Conservation (phyloP, 352 stramenopile species). For the Phytophthora pluvialis region DNA sequence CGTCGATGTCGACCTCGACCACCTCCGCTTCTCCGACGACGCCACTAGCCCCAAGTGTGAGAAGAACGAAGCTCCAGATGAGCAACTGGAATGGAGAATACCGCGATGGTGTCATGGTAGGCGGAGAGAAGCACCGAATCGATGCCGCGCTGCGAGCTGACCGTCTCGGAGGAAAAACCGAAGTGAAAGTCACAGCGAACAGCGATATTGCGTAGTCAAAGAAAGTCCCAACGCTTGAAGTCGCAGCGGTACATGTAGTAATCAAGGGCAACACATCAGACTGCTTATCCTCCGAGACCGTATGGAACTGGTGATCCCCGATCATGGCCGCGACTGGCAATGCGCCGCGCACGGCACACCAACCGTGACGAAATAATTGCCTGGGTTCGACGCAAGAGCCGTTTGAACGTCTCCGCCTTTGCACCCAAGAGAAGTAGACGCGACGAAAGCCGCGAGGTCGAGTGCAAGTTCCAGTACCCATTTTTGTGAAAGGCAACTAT, state of each 20-base stretch:
- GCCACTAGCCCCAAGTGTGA: not conserved
- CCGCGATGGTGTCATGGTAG: conserved; percentile 7
- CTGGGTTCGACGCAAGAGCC: not conserved
- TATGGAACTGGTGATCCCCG: conserved; percentile 8
- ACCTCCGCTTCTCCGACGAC: conserved; percentile 15
- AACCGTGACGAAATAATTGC: conserved; percentile 1
- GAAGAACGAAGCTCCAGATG: conserved; percentile 8
- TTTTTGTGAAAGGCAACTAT: not conserved
- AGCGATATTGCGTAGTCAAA: conserved; percentile 3
- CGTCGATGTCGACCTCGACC: conserved; percentile 28
- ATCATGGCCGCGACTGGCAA: conserved; percentile 11
- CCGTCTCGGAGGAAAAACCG: conserved; percentile 1
- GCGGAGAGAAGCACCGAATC: not conserved
- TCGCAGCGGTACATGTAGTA: conserved; percentile 9
- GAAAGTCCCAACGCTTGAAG: conserved; percentile 19
- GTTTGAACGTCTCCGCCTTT: not conserved
- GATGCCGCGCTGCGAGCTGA: not conserved
- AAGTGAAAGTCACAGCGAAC: conserved; percentile 16
- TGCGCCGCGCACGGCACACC: not conserved
- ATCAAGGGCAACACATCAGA: conserved; percentile 19
- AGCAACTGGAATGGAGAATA: not conserved
- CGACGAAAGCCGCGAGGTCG: no score
- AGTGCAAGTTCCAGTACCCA: not conserved
- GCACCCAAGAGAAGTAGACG: not conserved
- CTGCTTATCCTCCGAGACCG: conserved; percentile 17